Percentiles rank a stretch among this genome's conserved stretches.
phyloP scores from a whole-genome alignment of 2,329 filamentous ascomycete species.

The Xylariaceae sp. region DNA sequence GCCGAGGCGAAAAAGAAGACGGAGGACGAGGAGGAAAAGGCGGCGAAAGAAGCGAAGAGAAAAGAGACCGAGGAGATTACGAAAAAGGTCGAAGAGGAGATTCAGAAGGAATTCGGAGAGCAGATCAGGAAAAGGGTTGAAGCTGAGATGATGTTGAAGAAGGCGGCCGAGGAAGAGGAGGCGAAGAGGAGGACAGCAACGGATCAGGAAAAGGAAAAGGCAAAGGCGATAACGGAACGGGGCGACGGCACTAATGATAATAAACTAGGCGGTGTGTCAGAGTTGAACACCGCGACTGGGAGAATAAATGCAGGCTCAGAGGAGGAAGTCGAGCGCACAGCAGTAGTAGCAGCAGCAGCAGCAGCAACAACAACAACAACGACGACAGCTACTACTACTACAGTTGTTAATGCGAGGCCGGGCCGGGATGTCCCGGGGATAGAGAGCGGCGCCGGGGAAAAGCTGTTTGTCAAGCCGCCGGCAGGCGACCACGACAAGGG shows the following conservation, averaged over 20 bases:
- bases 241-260: not conserved
- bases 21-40: slow-evolving; percentile 40
- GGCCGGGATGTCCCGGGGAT: not conserved
- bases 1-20: slow-evolving; percentile 36
- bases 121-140: slow-evolving; percentile 15
- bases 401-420: not conserved
- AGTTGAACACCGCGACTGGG: not conserved
- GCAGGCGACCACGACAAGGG: slow-evolving; percentile 7
- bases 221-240: not conserved
- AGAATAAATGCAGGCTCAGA: not conserved
- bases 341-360: no score
- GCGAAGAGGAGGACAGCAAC: slow-evolving; percentile 2
- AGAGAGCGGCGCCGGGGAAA: not conserved
- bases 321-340: no score
- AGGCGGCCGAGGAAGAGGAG: not conserved
- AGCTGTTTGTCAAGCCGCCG: slow-evolving; percentile 8
- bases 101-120: slow-evolving; percentile 10
- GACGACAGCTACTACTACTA: not conserved
- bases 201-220: not conserved
- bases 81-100: slow-evolving; percentile 14
- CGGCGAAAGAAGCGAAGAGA: slow-evolving; percentile 35
- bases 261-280: not conserved
- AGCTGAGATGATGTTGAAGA: slow-evolving; percentile 11
- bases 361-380: no score
- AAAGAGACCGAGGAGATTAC: slow-evolving; percentile 21